Base-by-base conservation (phyloP, 176 grass and related monocot species). In the Canna indica region DNA sequence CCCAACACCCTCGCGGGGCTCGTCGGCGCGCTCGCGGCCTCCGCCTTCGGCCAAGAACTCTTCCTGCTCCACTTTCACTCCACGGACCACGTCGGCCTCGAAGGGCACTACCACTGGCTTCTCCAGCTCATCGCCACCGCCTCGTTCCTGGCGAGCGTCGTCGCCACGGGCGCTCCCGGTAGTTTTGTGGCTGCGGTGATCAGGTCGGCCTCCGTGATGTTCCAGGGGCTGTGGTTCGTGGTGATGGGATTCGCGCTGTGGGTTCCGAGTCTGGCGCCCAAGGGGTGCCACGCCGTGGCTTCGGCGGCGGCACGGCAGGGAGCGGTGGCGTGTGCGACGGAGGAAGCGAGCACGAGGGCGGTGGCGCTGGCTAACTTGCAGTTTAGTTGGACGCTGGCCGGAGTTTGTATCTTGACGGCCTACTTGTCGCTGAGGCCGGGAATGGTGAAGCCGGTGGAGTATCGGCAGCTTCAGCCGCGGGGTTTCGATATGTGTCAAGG, bases 31-130 rank as follows among this genome's bases (percentile, higher is more conserved):
- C 78, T 91, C n/a, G 88, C 85, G 17, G 80, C 85, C 30, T 88
- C 91, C 14, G 85, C 86, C 58, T 96, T 96, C 47, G 85, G 82
- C 36, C 83, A 91, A 64, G 88, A 96, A 64, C 73, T 96, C 36
- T 86, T 96, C 73, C 69, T 96, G 2, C 80, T 96, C 59, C 80
- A 86, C 48, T 77, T 88, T 75, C 91, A 88, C 85, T 91, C 87
- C 5, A 75, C 82, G 0, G 82, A 95, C 59, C 91, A 95, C 76
- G 69, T 53, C 4, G 91, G 87, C 0, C 77, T 95, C 47, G 85
- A 95, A 75, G 85, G 91, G 28, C 91, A 91, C 65, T 95, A 91
- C 83, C 91, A 95, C 85, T 91, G 91, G 87, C 85, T 96, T 16
- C 73, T 96, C 22, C 87, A 95, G 81, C 39, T 95, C 32, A 66